A percentile compares a stretch with the other conserved stretches of the same genome.
Evolutionary conservation across 441 rosid species (phyloP).

Genomic region (Iberis amara): DNA sequence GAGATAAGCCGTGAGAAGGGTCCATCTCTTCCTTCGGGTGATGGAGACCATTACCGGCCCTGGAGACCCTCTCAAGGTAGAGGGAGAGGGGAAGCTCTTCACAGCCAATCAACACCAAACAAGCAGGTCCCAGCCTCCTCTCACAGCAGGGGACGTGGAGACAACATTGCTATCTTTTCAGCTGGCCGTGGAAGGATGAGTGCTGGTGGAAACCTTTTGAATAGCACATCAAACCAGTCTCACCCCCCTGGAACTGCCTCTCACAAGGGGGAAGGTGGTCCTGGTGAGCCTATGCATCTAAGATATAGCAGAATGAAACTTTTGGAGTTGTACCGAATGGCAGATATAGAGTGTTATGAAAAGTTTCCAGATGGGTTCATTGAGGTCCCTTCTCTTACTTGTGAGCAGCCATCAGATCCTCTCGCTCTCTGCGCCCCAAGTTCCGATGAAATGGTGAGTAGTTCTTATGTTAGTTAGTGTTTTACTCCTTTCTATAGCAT

Average conservation of each 20-base stretch:
- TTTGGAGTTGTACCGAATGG: slow-evolving; percentile 66
- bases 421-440: slow-evolving; percentile 68
- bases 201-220: slow-evolving; percentile 48
- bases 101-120: slow-evolving; percentile 53
- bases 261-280: slow-evolving; percentile 56
- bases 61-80: slow-evolving; percentile 86
- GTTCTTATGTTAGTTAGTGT: neutral
- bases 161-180: slow-evolving; percentile 48
- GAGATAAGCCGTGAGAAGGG: slow-evolving; percentile 57
- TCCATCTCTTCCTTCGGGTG: slow-evolving; percentile 46
- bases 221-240: slow-evolving; percentile 37
- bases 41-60: slow-evolving; percentile 68
- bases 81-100: slow-evolving; percentile 71
- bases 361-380: slow-evolving; percentile 51
- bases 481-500: slow-evolving; percentile 19
- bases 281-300: slow-evolving; percentile 42
- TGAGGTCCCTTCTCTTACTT: slow-evolving; percentile 68
- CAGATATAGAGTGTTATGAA: slow-evolving; percentile 42
- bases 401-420: slow-evolving; percentile 68
- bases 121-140: slow-evolving; percentile 63
- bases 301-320: slow-evolving; percentile 72
- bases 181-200: slow-evolving; percentile 60
- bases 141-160: slow-evolving; percentile 68
- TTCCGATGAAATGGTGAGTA: slow-evolving; percentile 73
- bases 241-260: slow-evolving; percentile 40